Conservation (phyloP, 2,329 filamentous ascomycete species). For the Sporothrix luriei region DNA sequence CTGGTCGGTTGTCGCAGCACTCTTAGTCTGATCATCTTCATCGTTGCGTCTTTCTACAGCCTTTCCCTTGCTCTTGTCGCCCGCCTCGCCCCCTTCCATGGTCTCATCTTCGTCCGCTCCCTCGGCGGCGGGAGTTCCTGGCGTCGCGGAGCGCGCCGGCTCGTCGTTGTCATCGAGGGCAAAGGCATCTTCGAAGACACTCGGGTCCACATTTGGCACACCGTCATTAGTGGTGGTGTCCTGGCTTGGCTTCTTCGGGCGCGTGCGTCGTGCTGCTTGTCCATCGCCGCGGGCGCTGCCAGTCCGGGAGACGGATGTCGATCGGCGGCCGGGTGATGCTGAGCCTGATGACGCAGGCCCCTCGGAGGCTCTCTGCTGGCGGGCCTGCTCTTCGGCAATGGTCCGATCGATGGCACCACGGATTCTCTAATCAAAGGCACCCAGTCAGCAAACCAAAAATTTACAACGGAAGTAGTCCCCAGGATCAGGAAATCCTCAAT, state of each 20-base stretch:
- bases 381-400: slow-evolving; percentile 89
- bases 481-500: not conserved
- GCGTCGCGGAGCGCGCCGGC: slow-evolving; percentile 52
- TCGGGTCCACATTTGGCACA: slow-evolving; percentile 70
- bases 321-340: slow-evolving; percentile 42
- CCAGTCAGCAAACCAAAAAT: not conserved
- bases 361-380: slow-evolving; percentile 61
- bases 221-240: slow-evolving; percentile 43
- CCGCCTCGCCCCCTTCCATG: not conserved
- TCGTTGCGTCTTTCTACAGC: not conserved
- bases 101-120: slow-evolving; percentile 17
- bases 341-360: slow-evolving; percentile 48
- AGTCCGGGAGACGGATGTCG: slow-evolving; percentile 49
- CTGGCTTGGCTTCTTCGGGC: slow-evolving; percentile 50
- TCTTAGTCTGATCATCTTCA: not conserved
- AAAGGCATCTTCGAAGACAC: slow-evolving; percentile 84
- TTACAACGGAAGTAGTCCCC: too few species aligned
- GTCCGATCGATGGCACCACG: slow-evolving; percentile 83
- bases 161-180: slow-evolving; percentile 82
- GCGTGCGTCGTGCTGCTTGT: slow-evolving; percentile 41
- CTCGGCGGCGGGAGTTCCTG: slow-evolving; percentile 21
- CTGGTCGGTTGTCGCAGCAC: not conserved
- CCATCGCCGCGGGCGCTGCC: slow-evolving; percentile 44
- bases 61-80: slow-evolving; percentile 4
- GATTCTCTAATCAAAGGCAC: slow-evolving; percentile 61